Conservation (phyloP, 805 yeast genomes). For the Suhomyces sp. region DNA sequence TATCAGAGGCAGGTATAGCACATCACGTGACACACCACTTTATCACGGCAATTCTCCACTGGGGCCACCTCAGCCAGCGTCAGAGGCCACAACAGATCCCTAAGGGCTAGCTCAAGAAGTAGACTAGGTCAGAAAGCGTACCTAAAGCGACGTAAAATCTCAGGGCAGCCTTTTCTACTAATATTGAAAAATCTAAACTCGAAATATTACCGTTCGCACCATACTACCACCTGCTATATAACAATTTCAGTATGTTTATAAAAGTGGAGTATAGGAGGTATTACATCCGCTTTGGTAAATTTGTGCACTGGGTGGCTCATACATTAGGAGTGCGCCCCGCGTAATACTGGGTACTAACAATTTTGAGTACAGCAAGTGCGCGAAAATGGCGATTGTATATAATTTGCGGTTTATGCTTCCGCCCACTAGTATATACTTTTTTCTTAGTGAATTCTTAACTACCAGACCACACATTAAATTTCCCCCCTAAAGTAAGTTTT, state of each 20-base stretch:
- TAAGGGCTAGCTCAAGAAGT: background rate
- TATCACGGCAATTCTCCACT: background rate
- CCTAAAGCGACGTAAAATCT: background rate
- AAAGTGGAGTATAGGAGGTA: slow-evolving; percentile 1
- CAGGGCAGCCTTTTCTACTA: background rate
- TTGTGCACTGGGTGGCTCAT: slow-evolving; percentile 7
- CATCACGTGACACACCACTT: background rate
- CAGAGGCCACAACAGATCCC: background rate
- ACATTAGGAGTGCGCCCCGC: slow-evolving; percentile 2
- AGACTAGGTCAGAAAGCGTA: background rate
- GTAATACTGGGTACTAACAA: slow-evolving; percentile 14
- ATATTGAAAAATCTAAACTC: background rate
- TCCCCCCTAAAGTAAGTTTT: slow-evolving; percentile 5
- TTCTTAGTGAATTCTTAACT: slow-evolving; percentile 6
- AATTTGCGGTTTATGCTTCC: slow-evolving; percentile 2
- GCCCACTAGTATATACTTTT: slow-evolving; percentile 2
- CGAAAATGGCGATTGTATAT: slow-evolving; percentile 2
- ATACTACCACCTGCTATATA: background rate
- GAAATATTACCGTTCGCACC: background rate
- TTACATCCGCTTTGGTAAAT: slow-evolving; percentile 3
- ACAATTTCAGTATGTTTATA: slow-evolving; percentile 1
- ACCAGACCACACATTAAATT: slow-evolving; percentile 6
- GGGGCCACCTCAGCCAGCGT: background rate
- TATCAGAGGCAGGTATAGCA: background rate
- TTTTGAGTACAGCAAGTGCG: slow-evolving; percentile 13